Percentiles rank a stretch among this genome's conserved stretches.
These are phyloP conservation scores for Daldinia bambusicola DNA, from an alignment of 495 filamentous ascomycete genomes.

Conservation along the genomic window DNA sequence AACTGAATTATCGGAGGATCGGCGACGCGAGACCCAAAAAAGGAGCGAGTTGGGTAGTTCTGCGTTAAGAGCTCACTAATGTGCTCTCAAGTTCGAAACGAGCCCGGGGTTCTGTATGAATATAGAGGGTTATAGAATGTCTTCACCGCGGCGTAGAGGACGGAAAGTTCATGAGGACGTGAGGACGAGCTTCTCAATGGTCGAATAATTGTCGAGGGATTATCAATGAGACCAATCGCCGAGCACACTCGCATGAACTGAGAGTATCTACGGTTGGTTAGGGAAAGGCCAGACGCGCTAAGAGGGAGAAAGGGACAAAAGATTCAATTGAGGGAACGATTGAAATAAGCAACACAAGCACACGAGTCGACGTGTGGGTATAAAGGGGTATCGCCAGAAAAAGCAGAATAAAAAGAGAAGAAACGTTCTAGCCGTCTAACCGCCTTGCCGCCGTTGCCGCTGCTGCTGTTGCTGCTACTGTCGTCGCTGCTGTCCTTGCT, in stretches of 20 bases:
- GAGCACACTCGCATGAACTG: slow-evolving; percentile 29
- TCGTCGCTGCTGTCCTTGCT: neutral
- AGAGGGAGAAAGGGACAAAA: slow-evolving; percentile 41
- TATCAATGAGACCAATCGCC: slow-evolving; percentile 29
- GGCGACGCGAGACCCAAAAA: slow-evolving; percentile 39
- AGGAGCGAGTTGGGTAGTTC: slow-evolving; percentile 30
- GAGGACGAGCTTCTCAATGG: slow-evolving; percentile 13
- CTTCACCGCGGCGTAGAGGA: slow-evolving; percentile 31
- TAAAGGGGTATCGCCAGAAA: slow-evolving; percentile 50
- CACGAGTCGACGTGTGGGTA: slow-evolving; percentile 49
- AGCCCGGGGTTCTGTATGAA: slow-evolving; percentile 27
- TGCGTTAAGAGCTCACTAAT: slow-evolving; percentile 32
- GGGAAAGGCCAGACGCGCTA: slow-evolving; percentile 30
- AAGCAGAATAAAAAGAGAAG: slow-evolving; percentile 24
- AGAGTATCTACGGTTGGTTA: slow-evolving; percentile 38
- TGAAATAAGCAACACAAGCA: slow-evolving; percentile 48
- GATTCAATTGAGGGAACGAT: slow-evolving; percentile 47
- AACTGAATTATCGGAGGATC: slow-evolving; percentile 40
- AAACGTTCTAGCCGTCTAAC: slow-evolving; percentile 12
- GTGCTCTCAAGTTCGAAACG: slow-evolving; percentile 26
- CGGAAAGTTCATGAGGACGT: slow-evolving; percentile 16
- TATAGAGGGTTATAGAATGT: slow-evolving; percentile 39
- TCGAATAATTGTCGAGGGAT: slow-evolving; percentile 14
- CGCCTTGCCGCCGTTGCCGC: neutral
- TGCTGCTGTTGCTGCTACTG: neutral